These are phyloP conservation scores for Trichoderma oligosporum DNA, from an alignment of 2,329 filamentous ascomycete genomes.

Conservation along the genomic window DNA sequence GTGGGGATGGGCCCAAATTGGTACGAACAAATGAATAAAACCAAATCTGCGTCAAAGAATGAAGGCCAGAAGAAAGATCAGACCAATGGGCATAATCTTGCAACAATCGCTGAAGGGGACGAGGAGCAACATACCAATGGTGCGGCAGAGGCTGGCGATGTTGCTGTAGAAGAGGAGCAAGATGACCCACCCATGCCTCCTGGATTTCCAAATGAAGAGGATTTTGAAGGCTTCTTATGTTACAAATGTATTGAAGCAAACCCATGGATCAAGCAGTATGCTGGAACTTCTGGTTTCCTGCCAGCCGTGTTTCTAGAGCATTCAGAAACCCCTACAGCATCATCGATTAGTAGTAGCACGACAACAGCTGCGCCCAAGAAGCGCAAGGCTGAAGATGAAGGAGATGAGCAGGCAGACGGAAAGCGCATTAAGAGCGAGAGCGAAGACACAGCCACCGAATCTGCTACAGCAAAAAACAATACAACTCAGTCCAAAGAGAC, in stretches of 20 bases:
- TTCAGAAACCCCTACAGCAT: background rate
- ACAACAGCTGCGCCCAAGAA: slow-evolving; percentile 48
- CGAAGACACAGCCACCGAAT: slow-evolving; percentile 18
- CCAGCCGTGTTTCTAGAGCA: slow-evolving; percentile 57
- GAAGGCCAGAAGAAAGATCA: background rate
- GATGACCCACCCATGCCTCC: slow-evolving; percentile 69
- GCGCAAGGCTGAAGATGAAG: slow-evolving; percentile 60
- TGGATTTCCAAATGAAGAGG: slow-evolving; percentile 83
- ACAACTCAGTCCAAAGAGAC: background rate
- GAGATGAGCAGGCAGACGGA: slow-evolving; percentile 32
- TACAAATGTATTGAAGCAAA: slow-evolving; percentile 87
- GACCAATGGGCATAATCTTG: slow-evolving; percentile 32
- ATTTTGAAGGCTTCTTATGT: slow-evolving; percentile 87
- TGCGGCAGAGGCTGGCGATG: slow-evolving; percentile 22
- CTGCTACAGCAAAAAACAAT: background rate
- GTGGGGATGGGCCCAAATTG: slow-evolving; percentile 74
- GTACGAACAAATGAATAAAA: slow-evolving; percentile 53
- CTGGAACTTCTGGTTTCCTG: slow-evolving; percentile 74
- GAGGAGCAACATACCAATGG: slow-evolving; percentile 32
- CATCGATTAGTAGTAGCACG: slow-evolving; percentile 2
- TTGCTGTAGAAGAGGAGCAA: slow-evolving; percentile 44
- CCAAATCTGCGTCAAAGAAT: slow-evolving; percentile 26
- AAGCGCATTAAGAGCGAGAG: slow-evolving; percentile 53
- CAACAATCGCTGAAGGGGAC: slow-evolving; percentile 49
- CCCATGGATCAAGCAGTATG: slow-evolving; percentile 90